Base-by-base conservation (phyloP, 2,329 filamentous ascomycete species). In the Escovopsis sp. region DNA sequence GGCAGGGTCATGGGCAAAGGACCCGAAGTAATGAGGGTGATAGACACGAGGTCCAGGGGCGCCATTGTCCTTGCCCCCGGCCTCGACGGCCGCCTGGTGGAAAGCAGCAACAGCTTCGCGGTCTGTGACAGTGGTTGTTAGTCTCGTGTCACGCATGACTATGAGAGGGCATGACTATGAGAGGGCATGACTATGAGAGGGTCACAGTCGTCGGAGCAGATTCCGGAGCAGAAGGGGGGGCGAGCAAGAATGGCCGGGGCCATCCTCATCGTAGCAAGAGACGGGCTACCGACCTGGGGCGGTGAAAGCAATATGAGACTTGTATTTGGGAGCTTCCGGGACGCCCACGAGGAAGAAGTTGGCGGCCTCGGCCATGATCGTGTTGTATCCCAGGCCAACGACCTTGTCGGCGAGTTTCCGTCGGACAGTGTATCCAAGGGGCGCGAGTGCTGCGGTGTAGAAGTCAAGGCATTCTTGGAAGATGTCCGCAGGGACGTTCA, bases 11-110 rank as follows among this genome's bases (percentile, higher is more conserved):
- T 53, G 42, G 18, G 64, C 53, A 45, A 62, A 67, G 3, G 62
- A 57, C 2, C 49, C 63, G 31, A 65, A 68, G 42, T 66, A 66
- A n/a, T 49, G 46, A 5, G 53, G 48, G 27, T 52, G 48, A 43
- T 62, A 65, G 3, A 52, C 39, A 19, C 64, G 50, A 8, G 52
- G 35, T 1, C 63, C 64, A 1, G 64, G 63, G 4, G 49, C 41
- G 2, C 63, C 63, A 39, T 66, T 65, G 40, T 57, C 55, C 34
- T 52, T 59, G 7, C 50, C 63, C 0, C 63, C 63, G 5, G 48
- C 50, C 4, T 60, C 34, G 4, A 58, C 53, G 15, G 54, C 60
- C 1, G 51, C 46, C 31, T 42, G 32, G 39, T 66, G 51, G 39
- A 65, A 66, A 0, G 51, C 54, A 35, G 63, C 54, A 17, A 66